Base-by-base conservation (phyloP, 345 rosid genomes). In the Excoecaria agallocha region DNA sequence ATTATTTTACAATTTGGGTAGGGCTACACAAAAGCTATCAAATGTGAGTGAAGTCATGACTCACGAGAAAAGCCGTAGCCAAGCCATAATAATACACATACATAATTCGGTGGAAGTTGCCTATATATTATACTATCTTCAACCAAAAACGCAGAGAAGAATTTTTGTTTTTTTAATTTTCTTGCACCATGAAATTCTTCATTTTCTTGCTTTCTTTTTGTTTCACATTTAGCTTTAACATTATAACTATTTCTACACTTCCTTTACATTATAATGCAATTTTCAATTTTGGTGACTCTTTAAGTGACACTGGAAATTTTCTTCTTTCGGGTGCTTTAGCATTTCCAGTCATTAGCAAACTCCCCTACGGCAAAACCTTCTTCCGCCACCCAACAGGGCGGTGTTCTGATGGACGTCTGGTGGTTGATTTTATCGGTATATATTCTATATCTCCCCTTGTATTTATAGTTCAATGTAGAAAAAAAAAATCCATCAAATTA, bases 281-380 rank as follows among this genome's bases (percentile, higher is more conserved):
- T 20, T 92, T 86, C 78, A 90, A 90, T 77, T 90, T 92, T 3
- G 97, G 97, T 0, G 95, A 92, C 82, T 92, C 97, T 38, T 77
- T 90, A 39, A 92, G 95, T 59, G 97, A 90, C 78, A 87, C 92
- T 0, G 97, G 95, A 17, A 90, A 92, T 76, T 84, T 82, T 64
- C 87, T 92, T 7, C 78, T 69, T 22, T 85, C 95, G 37, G 86
- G 89, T 22, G 88, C 86, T 45, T 67, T 76, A 0, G 70, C 79
- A 16, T 82, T 81, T 74, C 95, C 90, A 0, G 78, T 76, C 55
- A 82, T 90, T n/a, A 88, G 81, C 12, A 83, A 75, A 70, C 88
- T 66, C 43, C 97, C 93, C 0, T 88, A 89, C 2, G 95, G 93
- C 0, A 68, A 81, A 84, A 90, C 93, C 50, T 89, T 84, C 82